Evolutionary conservation across 2,329 filamentous ascomycete genomes (phyloP).

Genomic region (Aaosphaeria pasadenensis): DNA sequence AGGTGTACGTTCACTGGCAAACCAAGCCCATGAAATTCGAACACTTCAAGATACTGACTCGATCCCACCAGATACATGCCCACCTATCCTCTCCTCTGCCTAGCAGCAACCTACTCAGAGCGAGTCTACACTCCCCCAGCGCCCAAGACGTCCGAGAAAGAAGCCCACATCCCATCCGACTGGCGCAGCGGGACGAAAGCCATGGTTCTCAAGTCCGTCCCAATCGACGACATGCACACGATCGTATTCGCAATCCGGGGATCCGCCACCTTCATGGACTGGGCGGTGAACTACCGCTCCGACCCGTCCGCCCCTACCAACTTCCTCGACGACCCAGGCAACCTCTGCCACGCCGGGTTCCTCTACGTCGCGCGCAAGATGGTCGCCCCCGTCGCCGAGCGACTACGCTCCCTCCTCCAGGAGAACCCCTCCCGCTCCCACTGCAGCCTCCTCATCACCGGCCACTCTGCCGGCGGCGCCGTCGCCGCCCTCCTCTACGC

Average conservation of each 20-base stretch:
- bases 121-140: slow-evolving; percentile 61
- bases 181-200: slow-evolving; percentile 75
- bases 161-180: slow-evolving; percentile 68
- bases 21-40: not conserved
- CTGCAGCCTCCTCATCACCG: slow-evolving; percentile 76
- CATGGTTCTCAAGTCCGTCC: slow-evolving; percentile 79
- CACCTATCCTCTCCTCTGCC: slow-evolving; percentile 72
- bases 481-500: slow-evolving; percentile 76
- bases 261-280: slow-evolving; percentile 77
- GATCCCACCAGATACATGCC: slow-evolving; percentile 58
- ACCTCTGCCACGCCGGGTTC: slow-evolving; percentile 79
- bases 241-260: slow-evolving; percentile 84
- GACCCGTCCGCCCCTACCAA: slow-evolving; percentile 62
- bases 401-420: slow-evolving; percentile 66
- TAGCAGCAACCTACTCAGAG: slow-evolving; percentile 76
- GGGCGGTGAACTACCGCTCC: slow-evolving; percentile 77
- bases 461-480: slow-evolving; percentile 82
- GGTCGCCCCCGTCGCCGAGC: slow-evolving; percentile 68
- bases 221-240: slow-evolving; percentile 72
- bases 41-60: not conserved
- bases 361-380: slow-evolving; percentile 72
- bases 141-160: slow-evolving; percentile 60
- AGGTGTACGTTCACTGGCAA: slow-evolving; percentile 50
- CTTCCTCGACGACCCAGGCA: slow-evolving; percentile 75
- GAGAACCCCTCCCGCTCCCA: slow-evolving; percentile 65